Evolutionary conservation across 208 protist genomes (phyloP).

Genomic region (Strigomonas galati): DNA sequence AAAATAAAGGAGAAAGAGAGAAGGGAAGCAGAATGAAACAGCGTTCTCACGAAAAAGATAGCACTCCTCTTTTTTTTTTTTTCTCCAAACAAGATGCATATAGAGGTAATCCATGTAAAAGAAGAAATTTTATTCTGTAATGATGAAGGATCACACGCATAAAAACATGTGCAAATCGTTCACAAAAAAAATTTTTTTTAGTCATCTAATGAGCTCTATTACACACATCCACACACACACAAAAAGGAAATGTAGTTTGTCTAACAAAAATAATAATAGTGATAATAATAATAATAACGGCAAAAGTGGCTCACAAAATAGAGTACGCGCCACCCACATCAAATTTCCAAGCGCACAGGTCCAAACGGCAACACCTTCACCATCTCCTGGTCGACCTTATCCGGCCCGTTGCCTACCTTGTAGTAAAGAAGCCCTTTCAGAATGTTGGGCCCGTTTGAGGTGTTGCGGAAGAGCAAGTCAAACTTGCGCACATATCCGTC

Average conservation of each 20-base stretch:
- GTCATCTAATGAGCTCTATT: conserved; percentile 8
- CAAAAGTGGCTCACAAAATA: no score
- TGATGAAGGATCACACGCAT: conserved; percentile 4
- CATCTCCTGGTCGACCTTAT: conserved; percentile 23
- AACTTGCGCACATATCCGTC: conserved; percentile 28
- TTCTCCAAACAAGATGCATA: no score
- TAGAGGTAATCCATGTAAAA: no score
- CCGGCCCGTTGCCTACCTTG: conserved; percentile 30
- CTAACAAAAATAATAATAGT: not conserved
- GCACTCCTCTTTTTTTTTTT: no score
- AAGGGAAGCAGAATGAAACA: no score
- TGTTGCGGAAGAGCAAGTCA: conserved; percentile 58
- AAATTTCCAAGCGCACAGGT: conserved; percentile 32
- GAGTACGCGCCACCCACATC: no score
- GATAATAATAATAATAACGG: no score
- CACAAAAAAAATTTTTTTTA: no score
- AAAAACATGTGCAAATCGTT: not conserved
- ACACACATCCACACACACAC: conserved; percentile 1
- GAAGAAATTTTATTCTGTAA: not conserved
- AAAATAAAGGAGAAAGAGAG: conserved; percentile 2
- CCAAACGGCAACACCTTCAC: conserved; percentile 71
- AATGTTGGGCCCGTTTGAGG: conserved; percentile 42
- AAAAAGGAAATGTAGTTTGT: not conserved
- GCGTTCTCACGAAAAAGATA: no score
- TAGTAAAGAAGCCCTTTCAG: conserved; percentile 85